These are phyloP conservation scores for Diaporthe aspalathi DNA, from an alignment of 2,329 filamentous ascomycete species.

Conservation along the genomic window DNA sequence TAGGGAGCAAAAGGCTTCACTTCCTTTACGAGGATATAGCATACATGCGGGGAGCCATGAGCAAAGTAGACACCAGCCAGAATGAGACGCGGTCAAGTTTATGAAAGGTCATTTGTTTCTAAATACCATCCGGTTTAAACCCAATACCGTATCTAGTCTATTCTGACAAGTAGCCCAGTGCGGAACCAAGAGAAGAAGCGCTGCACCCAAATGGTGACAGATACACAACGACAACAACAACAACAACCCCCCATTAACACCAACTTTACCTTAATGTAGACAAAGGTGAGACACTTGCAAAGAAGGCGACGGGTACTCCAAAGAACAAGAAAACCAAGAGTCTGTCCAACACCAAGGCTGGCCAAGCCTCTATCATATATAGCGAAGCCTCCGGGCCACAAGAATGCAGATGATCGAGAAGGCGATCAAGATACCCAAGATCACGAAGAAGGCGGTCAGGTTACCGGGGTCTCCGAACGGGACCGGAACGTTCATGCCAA, in stretches of 20 bases:
- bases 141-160: constrained; percentile 29
- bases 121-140: not conserved
- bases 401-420: constrained; percentile 61
- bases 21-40: not conserved
- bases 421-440: constrained; percentile 63
- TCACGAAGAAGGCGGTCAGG: constrained; percentile 66
- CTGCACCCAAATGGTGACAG: constrained; percentile 13
- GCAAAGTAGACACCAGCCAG: not conserved
- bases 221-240: not conserved
- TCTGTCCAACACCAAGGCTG: constrained; percentile 1
- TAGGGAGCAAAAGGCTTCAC: not conserved
- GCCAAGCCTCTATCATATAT: constrained; percentile 52
- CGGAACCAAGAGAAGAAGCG: constrained; percentile 2
- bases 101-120: constrained; percentile 1
- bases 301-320: not conserved
- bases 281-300: not conserved
- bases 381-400: constrained; percentile 57
- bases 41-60: not conserved
- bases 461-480: constrained; percentile 68
- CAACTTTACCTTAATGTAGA: not conserved
- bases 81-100: not conserved
- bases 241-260: constrained; percentile 8
- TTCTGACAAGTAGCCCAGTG: constrained; percentile 18
- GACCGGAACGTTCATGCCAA: constrained; percentile 87
- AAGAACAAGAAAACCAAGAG: not conserved